Evolutionary conservation across 495 filamentous ascomycete species (phyloP).

Genomic region (Penicillium antarcticum): DNA sequence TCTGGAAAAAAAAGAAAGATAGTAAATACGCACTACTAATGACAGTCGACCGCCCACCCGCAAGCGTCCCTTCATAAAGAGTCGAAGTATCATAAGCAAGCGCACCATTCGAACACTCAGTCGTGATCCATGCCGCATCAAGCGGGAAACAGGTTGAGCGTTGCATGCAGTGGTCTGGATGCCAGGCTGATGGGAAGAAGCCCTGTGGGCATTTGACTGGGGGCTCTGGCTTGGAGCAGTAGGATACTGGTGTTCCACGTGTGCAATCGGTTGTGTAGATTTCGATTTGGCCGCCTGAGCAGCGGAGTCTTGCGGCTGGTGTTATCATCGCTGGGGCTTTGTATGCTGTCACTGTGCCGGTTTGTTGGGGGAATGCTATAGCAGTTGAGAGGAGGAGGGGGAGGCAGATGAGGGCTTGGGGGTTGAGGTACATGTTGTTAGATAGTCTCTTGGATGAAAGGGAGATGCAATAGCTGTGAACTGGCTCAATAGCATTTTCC

Average conservation of each 20-base stretch:
- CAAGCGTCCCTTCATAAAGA: constrained; percentile 18
- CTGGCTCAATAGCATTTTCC: background rate
- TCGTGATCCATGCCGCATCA: constrained; percentile 25
- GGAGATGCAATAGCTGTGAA: background rate
- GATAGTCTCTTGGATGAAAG: no score
- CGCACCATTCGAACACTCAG: constrained; percentile 24
- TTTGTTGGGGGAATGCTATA: constrained; percentile 13
- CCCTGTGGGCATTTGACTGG: constrained; percentile 18
- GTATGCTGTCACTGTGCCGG: background rate
- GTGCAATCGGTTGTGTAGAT: constrained; percentile 30
- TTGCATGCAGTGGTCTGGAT: constrained; percentile 27
- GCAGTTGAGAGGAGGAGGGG: background rate
- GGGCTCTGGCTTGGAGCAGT: constrained; percentile 15
- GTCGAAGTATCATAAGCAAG: constrained; percentile 20
- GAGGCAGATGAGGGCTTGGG: background rate
- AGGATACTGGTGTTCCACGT: constrained; percentile 20
- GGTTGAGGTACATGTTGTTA: background rate
- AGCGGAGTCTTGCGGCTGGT: constrained; percentile 12
- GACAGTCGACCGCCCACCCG: constrained; percentile 14
- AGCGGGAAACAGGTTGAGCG: constrained; percentile 24
- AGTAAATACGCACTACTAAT: constrained; percentile 14
- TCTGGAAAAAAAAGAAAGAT: background rate
- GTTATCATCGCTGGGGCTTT: constrained; percentile 11
- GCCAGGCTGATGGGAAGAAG: constrained; percentile 26
- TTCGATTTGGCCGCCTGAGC: constrained; percentile 19